phyloP scores from a whole-genome alignment of 2,329 filamentous ascomycete genomes.

The Fusarium musae region DNA sequence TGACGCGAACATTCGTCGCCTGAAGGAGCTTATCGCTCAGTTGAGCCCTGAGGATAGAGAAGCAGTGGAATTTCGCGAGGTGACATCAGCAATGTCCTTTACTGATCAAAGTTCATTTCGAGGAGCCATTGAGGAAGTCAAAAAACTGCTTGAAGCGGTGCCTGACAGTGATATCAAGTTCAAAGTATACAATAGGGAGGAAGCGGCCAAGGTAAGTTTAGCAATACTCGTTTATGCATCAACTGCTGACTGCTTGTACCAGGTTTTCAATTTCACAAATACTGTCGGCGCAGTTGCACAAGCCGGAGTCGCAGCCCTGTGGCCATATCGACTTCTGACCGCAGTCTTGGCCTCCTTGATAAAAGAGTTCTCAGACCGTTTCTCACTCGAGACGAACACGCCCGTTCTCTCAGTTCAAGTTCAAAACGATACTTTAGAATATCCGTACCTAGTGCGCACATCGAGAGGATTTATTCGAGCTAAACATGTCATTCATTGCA shows the following conservation, averaged over 20 bases:
- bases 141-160: constrained; percentile 7
- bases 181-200: background rate
- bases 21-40: constrained; percentile 16
- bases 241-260: too few species aligned
- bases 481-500: constrained; percentile 64
- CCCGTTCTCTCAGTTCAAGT: constrained; percentile 41
- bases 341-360: constrained; percentile 52
- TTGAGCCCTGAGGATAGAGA: constrained; percentile 1
- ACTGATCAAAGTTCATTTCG: constrained; percentile 12
- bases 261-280: constrained; percentile 20
- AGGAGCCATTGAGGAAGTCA: background rate
- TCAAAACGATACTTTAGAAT: constrained; percentile 18
- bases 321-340: constrained; percentile 60
- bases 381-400: constrained; percentile 54
- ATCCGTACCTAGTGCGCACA: constrained; percentile 57
- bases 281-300: constrained; percentile 48
- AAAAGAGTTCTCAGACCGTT: constrained; percentile 38
- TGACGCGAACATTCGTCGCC: constrained; percentile 26
- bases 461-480: constrained; percentile 56
- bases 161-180: constrained; percentile 22
- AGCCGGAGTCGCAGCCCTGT: constrained; percentile 57
- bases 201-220: constrained; percentile 3
- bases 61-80: constrained; percentile 17
- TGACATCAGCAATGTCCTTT: constrained; percentile 18
- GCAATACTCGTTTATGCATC: accelerated